A percentile compares a stretch with the other conserved stretches of the same genome.
Conservation (phyloP, 2,329 filamentous ascomycete species). For the Lecanosticta acicola region DNA sequence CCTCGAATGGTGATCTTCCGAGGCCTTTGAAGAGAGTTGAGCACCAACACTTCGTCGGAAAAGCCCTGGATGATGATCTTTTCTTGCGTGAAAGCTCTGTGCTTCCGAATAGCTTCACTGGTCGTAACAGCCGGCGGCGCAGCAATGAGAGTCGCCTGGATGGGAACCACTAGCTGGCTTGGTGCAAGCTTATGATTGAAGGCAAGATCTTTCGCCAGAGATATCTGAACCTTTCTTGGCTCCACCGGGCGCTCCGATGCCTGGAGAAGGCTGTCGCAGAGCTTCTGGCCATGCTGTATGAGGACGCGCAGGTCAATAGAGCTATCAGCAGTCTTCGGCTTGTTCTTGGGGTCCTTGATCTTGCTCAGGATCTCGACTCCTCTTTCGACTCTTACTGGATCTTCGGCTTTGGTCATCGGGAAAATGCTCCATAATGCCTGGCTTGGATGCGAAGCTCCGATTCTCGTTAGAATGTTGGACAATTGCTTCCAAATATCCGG, state of each 20-base stretch:
- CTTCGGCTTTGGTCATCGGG: slow-evolving; percentile 75
- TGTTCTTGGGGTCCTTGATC: slow-evolving; percentile 48
- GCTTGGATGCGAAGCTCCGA: slow-evolving; percentile 80
- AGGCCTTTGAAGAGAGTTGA: slow-evolving; percentile 88
- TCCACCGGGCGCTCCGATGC: slow-evolving; percentile 76
- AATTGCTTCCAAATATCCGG: slow-evolving; percentile 69
- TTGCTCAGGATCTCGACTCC: slow-evolving; percentile 38
- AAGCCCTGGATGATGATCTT: slow-evolving; percentile 77
- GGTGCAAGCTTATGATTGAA: slow-evolving; percentile 82
- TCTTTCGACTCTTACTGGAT: slow-evolving; percentile 59
- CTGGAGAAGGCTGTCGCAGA: slow-evolving; percentile 73
- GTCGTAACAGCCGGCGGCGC: slow-evolving; percentile 70
- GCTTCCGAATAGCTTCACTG: slow-evolving; percentile 59
- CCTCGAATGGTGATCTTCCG: slow-evolving; percentile 82
- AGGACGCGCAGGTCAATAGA: slow-evolving; percentile 61
- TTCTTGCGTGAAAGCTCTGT: slow-evolving; percentile 82
- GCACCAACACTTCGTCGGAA: slow-evolving; percentile 78
- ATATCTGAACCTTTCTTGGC: slow-evolving; percentile 64
- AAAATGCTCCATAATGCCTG: slow-evolving; percentile 90
- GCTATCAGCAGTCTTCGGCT: slow-evolving; percentile 50
- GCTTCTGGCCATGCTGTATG: slow-evolving; percentile 71
- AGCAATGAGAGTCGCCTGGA: slow-evolving; percentile 77
- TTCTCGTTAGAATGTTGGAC: slow-evolving; percentile 73
- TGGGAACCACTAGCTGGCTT: slow-evolving; percentile 79
- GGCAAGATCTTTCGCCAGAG: slow-evolving; percentile 67